Conservation (phyloP, 768 basidiomycete genomes). For the Termitomyces sp. region DNA sequence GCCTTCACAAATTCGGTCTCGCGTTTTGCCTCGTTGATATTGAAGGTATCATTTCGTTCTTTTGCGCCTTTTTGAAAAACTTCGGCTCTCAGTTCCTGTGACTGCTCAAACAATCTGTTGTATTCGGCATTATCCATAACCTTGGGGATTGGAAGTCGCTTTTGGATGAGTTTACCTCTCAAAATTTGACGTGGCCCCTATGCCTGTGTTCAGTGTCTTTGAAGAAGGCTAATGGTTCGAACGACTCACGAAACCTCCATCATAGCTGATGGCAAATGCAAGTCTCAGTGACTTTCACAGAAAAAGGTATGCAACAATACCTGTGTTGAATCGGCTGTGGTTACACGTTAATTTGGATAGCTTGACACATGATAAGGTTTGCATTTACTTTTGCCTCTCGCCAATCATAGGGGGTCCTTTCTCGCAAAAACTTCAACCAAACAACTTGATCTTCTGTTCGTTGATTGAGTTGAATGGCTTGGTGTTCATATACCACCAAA, state of each 20-base stretch:
- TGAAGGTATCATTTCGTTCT: background rate
- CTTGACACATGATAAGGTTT: background rate
- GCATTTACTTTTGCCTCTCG: background rate
- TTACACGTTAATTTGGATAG: background rate
- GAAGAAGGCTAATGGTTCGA: background rate
- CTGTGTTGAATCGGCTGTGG: no score
- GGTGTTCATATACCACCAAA: background rate
- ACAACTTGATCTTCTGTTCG: background rate
- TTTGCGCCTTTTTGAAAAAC: background rate
- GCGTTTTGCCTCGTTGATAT: conserved; percentile 1
- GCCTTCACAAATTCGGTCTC: background rate
- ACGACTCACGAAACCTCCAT: background rate
- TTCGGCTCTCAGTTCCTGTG: background rate
- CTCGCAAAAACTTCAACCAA: background rate
- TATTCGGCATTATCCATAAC: background rate
- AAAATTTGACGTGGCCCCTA: background rate
- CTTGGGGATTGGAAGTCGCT: background rate
- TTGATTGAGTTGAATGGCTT: background rate
- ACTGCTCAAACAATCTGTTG: background rate
- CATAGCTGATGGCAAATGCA: background rate
- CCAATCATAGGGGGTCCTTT: background rate
- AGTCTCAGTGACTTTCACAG: background rate
- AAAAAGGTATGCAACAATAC: background rate
- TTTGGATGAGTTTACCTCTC: background rate
- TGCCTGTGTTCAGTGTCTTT: background rate